Evolutionary conservation across 768 basidiomycete genomes (phyloP), one percentile per base, ranked within the genome.

Genomic region (Russula vinacea): DNA sequence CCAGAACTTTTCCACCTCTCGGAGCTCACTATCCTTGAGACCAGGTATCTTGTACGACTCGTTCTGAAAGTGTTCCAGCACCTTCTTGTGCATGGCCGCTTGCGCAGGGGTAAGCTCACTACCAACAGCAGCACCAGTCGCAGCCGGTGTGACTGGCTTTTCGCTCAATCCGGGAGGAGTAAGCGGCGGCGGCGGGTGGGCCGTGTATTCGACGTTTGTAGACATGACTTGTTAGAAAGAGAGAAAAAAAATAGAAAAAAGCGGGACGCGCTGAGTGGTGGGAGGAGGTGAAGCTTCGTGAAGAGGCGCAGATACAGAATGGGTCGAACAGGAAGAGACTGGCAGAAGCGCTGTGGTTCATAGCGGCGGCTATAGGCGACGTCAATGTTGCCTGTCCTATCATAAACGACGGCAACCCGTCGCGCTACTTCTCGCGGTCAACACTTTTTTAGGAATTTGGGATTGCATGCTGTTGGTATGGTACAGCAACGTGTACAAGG

Each of bases 1-100:
- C 89, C 90, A 93, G 73, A 89, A 89, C 74, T 83, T 84, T 71
- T 93, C 92, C 39, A 77, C 80, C 37, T 89, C 89, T 51, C 65
- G 77, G 56, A 92, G 76, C 62, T 76, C 73, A 9, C 79, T 76
- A 0, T 75, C 74, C 10, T 75, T 58, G 7, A 76, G 71, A n/a
- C 74, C 78, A 3, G 87, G 83, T 35, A 89, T 71, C 6, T 68
- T 73, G 71, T 88, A 89, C 2, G 77, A 77, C 0, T 78, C 70
- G n/a, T 74, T 71, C 19, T 80, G 70, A 68, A 91, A 89, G 72
- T 89, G 82, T n/a, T 73, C 75, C 49, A 88, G 75, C 16, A 90
- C 84, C 54, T 76, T 75, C 47, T 81, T 74, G 62, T 82, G 81
- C 75, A 83, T 78, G 61, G 74, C 75, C 61, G 79, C 78, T 62